These are phyloP conservation scores for Cryphonectria carpinicola DNA, from an alignment of 2,329 filamentous ascomycete species.

Conservation along the genomic window DNA sequence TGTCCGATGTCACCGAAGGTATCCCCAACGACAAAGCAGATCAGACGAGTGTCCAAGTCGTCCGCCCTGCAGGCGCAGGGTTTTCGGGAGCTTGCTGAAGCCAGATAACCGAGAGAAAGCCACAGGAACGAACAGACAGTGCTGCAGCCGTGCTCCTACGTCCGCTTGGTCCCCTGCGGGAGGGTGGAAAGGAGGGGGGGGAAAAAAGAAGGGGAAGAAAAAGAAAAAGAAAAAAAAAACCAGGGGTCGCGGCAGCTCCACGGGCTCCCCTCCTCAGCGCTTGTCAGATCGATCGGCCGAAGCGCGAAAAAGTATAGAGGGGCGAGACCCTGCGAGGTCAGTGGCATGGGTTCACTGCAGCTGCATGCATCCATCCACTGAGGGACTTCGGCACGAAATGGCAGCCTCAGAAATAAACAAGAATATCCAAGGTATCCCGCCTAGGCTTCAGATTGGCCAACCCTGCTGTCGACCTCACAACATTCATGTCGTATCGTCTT, in stretches of 20 bases:
- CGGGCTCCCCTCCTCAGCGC: not conserved
- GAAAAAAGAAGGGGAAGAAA: too few relatives aligned
- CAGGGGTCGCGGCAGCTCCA: constrained; percentile 1
- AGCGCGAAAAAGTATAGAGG: not conserved
- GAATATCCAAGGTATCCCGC: not conserved
- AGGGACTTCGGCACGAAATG: not conserved
- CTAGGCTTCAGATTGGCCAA: not conserved
- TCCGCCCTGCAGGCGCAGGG: constrained; percentile 22
- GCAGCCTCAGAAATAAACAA: constrained; percentile 7
- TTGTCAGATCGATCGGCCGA: constrained; percentile 1
- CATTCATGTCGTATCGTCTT: not conserved
- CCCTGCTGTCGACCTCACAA: not conserved
- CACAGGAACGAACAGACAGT: constrained; percentile 13
- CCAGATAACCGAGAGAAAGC: constrained; percentile 26
- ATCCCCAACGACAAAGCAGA: constrained; percentile 11
- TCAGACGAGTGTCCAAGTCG: constrained; percentile 3
- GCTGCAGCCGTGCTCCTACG: not conserved
- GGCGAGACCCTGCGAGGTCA: constrained; percentile 1
- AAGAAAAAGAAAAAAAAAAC: not conserved
- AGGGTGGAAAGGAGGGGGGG: not conserved
- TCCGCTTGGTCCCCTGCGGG: not conserved
- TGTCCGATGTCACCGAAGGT: constrained; percentile 17
- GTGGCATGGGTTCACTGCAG: not conserved
- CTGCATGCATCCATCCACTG: not conserved
- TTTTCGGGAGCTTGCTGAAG: constrained; percentile 26